Percentiles rank a stretch among this genome's conserved stretches.
phyloP scores from a whole-genome alignment of 2,329 filamentous ascomycete genomes.

The Penicillium sclerotiorum region DNA sequence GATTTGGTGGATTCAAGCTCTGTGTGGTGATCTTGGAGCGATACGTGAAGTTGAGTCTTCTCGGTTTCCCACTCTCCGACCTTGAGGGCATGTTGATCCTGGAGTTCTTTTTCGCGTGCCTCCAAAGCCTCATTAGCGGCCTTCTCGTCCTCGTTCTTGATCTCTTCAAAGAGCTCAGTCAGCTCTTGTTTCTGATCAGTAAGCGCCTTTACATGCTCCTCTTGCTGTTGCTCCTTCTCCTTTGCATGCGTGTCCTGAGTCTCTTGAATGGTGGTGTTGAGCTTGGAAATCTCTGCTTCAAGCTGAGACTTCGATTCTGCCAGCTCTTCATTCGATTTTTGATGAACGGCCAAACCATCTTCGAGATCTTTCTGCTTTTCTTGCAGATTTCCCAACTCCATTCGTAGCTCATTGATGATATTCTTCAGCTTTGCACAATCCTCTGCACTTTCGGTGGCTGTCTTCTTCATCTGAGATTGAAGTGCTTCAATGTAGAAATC shows the following conservation, averaged over 20 bases:
- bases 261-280: slow-evolving; percentile 44
- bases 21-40: slow-evolving; percentile 38
- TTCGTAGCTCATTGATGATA: slow-evolving; percentile 51
- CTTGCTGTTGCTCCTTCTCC: slow-evolving; percentile 35
- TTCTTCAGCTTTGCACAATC: slow-evolving; percentile 49
- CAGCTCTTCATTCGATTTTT: slow-evolving; percentile 49
- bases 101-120: slow-evolving; percentile 47
- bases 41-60: slow-evolving; percentile 42
- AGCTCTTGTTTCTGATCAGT: slow-evolving; percentile 48
- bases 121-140: slow-evolving; percentile 40
- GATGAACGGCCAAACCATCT: slow-evolving; percentile 48
- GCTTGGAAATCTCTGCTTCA: slow-evolving; percentile 41
- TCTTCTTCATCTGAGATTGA: slow-evolving; percentile 53
- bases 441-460: slow-evolving; percentile 53
- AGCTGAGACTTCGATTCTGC: slow-evolving; percentile 48
- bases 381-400: slow-evolving; percentile 54
- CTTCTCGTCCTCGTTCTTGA: slow-evolving; percentile 47
- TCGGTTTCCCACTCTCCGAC: slow-evolving; percentile 40
- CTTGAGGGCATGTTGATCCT: slow-evolving; percentile 39
- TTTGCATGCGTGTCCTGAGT: slow-evolving; percentile 49
- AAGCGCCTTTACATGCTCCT: slow-evolving; percentile 39
- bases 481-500: slow-evolving; percentile 57
- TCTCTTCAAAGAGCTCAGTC: slow-evolving; percentile 52
- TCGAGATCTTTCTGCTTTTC: slow-evolving; percentile 57
- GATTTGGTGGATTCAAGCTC: slow-evolving; percentile 37